Evolutionary conservation across 2,329 filamentous ascomycete genomes (phyloP), one percentile per base, ranked within the genome.

Genomic region (Fusarium sp.): DNA sequence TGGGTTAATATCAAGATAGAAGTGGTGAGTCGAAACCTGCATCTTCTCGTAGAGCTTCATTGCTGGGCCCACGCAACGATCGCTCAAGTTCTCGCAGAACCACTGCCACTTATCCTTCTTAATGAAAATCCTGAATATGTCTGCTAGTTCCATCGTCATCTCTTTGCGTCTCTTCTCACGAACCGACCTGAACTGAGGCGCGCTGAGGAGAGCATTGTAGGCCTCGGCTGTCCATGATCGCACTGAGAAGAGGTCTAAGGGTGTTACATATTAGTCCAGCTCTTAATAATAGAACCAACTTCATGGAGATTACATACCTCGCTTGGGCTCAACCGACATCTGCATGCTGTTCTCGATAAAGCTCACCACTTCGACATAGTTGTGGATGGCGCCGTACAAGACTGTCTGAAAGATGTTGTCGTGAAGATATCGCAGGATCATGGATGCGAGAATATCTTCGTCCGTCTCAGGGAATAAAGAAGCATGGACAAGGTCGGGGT

Each of bases 21-120:
- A 85, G 46, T 82, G 78, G 59, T 83, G 78, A 0, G 81, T 83
- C 29, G 83, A 83, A 10, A 81, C 79, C 24, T 81, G 75, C 29
- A 84, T 72, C 71, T 83, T 83, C 70, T 85, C 82, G 35, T 84
- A 81, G 2, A 85, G 76, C 12, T 60, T 64, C 73, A 84, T 79
- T 2, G 83, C 83, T 2, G 82, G 83, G 36, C 64, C 70, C 59
- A 85, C 72, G 60, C 83, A 80, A 17, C 68, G 60, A 6, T 79
- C 72, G 38, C 73, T 75, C 35, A 79, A 73, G 31, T 71, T 75
- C 14, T 73, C 62, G 49, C 69, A 77, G 64, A 80, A 74, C 61
- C 59, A 69, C 2, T 69, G 64, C 49, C 65, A 71, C 38, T 77
- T 74, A 1, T 77, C 78, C 38, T 75, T 80, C 49, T 69, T 73